Base-by-base conservation (phyloP, 805 yeast species). In the Cyberlindnera maclurae region DNA sequence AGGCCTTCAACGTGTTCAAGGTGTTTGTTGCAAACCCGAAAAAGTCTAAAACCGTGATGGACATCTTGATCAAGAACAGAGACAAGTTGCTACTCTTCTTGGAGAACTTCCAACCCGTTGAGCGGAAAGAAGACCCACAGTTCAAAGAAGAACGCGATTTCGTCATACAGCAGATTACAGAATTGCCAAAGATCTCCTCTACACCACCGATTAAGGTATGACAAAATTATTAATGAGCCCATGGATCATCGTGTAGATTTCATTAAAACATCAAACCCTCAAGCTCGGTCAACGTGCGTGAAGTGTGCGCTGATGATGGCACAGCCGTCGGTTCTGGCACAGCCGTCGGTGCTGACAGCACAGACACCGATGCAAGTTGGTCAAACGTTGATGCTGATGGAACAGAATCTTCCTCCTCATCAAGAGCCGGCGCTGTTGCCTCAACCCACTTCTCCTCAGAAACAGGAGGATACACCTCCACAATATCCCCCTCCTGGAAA, bases 1-100 rank as follows among this genome's bases (percentile, higher is more conserved):
- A 93, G 59, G 88, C 95, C 4, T 93, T 93, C 56, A 89, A 93
- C 48, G 82, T 90, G 29, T 90, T 93, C 66, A 93, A 90, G 63
- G 83, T 89, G 29, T 87, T 93, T 61, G 88, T 88, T n/a, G 97
- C 96, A 4, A 93, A 93, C 60, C 98, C 98, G 5, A 79, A 82
- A 46, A 89, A 89, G 58, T 70, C 87, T 3, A 87, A 81, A 57
- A 77, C 81, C 7, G 78, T 93, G 3, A 63, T 73, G 38, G 96
- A 90, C 59, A 83, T 90, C 15, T 67, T 93, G 47, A 75, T 79
- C 33, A 88, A 89, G 55, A 93, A 93, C 60, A 77, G 87, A 53
- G 82, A 77, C 30, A 85, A 83, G 53, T 71, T 90, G 45, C 59
- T 89, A 29, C 67, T 68, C 26, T 87, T 85, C 55, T 71, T 90